Conservation (phyloP, 1,139 yeast species). For the Taphrina sp. region DNA sequence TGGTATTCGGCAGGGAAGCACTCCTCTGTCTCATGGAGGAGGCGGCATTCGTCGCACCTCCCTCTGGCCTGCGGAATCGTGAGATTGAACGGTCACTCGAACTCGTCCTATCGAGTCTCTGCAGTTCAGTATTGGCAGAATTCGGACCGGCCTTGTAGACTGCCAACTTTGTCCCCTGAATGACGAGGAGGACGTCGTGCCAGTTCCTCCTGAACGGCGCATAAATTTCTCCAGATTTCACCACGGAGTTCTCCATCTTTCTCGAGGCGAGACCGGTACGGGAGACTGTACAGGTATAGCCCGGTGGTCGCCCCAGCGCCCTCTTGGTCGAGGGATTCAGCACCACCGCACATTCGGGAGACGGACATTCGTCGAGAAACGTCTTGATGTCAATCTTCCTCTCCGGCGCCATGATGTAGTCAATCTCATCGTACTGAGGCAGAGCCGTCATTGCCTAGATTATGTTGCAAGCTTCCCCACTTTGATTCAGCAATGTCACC, state of each 20-base stretch:
- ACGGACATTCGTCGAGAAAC: neutral
- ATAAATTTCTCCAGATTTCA: conserved; percentile 2
- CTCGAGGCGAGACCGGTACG: conserved; percentile 12
- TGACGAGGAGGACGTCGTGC: conserved; percentile 3
- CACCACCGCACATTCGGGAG: neutral
- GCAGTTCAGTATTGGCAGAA: no score
- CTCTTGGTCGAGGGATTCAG: neutral
- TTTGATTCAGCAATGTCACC: no score
- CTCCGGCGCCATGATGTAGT: neutral
- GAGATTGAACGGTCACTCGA: neutral
- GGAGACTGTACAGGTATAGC: conserved; percentile 22
- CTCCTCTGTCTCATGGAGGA: neutral
- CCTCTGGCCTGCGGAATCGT: neutral
- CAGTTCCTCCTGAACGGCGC: conserved; percentile 21
- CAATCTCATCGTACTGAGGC: conserved; percentile 13
- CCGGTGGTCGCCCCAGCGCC: conserved; percentile 1
- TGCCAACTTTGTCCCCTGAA: conserved; percentile 23
- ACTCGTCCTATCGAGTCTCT: neutral
- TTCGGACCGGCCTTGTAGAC: neutral
- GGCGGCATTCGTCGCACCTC: neutral
- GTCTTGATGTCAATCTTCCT: conserved; percentile 7
- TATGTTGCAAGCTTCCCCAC: no score
- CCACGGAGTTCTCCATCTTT: conserved; percentile 20
- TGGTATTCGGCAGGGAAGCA: neutral
- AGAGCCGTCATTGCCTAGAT: no score